phyloP scores from a whole-genome alignment of 129 eudicot species.

The Pseudognaphalium luteoalbum region DNA sequence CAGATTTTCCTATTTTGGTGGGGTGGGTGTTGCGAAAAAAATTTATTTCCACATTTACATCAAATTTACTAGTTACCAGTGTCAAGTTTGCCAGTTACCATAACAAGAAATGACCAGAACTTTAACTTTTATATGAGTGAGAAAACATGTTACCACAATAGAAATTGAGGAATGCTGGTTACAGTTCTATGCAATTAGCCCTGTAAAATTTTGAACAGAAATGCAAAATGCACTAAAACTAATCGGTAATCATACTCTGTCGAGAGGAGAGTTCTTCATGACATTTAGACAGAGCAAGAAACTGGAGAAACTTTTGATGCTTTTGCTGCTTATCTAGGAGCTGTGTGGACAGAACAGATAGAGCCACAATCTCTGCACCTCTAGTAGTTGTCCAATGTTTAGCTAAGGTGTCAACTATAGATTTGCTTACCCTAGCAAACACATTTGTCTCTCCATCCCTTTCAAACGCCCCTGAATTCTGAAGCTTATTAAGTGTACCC shows the following conservation, averaged over 20 bases:
- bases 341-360: constrained; percentile 72
- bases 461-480: constrained; percentile 74
- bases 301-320: constrained; percentile 84
- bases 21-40: neutral
- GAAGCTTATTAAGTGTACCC: constrained; percentile 60
- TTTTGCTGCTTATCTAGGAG: constrained; percentile 87
- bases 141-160: neutral
- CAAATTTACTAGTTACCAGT: neutral
- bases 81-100: neutral
- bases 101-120: neutral
- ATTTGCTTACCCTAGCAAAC: constrained; percentile 86
- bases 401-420: constrained; percentile 85
- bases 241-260: constrained; percentile 60
- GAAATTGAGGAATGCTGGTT: neutral
- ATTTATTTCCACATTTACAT: neutral
- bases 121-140: neutral
- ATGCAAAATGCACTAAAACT: constrained; percentile 6
- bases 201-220: constrained; percentile 12
- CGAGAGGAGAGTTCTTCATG: constrained; percentile 73
- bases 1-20: neutral
- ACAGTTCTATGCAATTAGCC: constrained; percentile 39
- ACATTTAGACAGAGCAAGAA: constrained; percentile 95
- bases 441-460: constrained; percentile 90
- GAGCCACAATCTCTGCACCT: constrained; percentile 80
- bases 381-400: constrained; percentile 99